phyloP scores from a whole-genome alignment of 164 flowering plant species.

The Chimonanthus praecox region DNA sequence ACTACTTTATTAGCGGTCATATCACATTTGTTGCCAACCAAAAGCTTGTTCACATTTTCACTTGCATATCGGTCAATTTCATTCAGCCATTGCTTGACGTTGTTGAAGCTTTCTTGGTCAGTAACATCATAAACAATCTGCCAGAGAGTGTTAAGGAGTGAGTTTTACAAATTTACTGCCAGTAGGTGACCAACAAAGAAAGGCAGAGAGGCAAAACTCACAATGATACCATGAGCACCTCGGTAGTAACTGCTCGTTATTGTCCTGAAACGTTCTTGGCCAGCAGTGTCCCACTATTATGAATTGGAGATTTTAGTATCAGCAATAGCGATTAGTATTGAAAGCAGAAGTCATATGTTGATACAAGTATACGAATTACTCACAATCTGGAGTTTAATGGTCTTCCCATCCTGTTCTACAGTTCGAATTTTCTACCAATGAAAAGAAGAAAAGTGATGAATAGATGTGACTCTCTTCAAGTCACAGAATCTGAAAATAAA shows the following conservation, averaged over 20 bases:
- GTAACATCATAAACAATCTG: conserved; percentile 36
- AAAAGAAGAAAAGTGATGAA: background rate
- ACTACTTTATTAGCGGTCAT: conserved; percentile 28
- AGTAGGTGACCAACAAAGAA: background rate
- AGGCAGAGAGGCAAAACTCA: conserved; percentile 20
- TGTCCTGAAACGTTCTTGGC: conserved; percentile 79
- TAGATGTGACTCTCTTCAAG: background rate
- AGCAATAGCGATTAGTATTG: background rate
- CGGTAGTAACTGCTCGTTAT: conserved; percentile 89
- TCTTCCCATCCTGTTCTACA: conserved; percentile 44
- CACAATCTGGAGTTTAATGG: conserved; percentile 44
- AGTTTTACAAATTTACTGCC: background rate
- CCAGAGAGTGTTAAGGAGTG: background rate
- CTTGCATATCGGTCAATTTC: conserved; percentile 38
- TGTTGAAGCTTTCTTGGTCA: conserved; percentile 34
- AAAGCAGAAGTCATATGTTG: background rate
- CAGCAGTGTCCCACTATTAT: conserved; percentile 81
- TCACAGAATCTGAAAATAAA: background rate
- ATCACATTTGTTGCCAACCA: conserved; percentile 35
- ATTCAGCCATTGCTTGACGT: conserved; percentile 34
- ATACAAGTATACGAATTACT: conserved; percentile 9
- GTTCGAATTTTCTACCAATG: conserved; percentile 38
- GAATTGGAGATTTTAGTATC: background rate
- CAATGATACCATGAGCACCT: conserved; percentile 84
- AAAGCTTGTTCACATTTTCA: conserved; percentile 35